These are phyloP conservation scores for Quercus variabilis DNA, from an alignment of 306 rosid genomes.

Conservation along the genomic window DNA sequence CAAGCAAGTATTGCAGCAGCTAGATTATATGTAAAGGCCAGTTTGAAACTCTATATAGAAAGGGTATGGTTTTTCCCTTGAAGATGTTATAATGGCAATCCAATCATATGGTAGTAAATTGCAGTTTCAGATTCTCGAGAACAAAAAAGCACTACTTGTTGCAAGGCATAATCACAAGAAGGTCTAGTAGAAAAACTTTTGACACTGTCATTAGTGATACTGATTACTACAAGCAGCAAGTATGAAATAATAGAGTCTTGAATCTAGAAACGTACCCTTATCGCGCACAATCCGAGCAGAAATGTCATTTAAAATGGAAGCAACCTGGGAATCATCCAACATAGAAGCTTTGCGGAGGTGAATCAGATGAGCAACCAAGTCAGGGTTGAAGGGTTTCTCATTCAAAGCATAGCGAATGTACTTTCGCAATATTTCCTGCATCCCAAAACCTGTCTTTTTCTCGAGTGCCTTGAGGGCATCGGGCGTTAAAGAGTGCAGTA, in stretches of 20 bases:
- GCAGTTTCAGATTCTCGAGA: neutral
- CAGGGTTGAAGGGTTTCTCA: conserved; percentile 90
- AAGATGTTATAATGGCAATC: neutral
- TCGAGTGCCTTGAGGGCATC: conserved; percentile 57
- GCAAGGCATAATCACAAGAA: neutral
- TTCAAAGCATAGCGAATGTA: conserved; percentile 81
- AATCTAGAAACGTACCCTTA: conserved; percentile 40
- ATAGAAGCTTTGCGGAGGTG: conserved; percentile 68
- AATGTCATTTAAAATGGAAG: conserved; percentile 74
- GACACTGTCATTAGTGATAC: too few relatives aligned
- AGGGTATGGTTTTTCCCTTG: neutral
- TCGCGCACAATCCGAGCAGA: conserved; percentile 83
- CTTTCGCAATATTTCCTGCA: conserved; percentile 80
- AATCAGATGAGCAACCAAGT: conserved; percentile 66
- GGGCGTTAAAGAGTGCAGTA: conserved; percentile 41
- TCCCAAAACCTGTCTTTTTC: conserved; percentile 72
- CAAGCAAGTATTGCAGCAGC: neutral
- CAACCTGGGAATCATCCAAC: conserved; percentile 61
- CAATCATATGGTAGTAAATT: neutral
- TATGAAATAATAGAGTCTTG: too few relatives aligned
- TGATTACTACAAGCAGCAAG: too few relatives aligned
- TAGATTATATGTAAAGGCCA: neutral
- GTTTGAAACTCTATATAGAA: neutral
- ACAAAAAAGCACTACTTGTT: neutral
- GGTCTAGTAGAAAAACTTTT: too few relatives aligned